A percentile compares a stretch with the other conserved stretches of the same genome.
phyloP scores from a whole-genome alignment of 495 filamentous ascomycete genomes.

The Darksidea phi region DNA sequence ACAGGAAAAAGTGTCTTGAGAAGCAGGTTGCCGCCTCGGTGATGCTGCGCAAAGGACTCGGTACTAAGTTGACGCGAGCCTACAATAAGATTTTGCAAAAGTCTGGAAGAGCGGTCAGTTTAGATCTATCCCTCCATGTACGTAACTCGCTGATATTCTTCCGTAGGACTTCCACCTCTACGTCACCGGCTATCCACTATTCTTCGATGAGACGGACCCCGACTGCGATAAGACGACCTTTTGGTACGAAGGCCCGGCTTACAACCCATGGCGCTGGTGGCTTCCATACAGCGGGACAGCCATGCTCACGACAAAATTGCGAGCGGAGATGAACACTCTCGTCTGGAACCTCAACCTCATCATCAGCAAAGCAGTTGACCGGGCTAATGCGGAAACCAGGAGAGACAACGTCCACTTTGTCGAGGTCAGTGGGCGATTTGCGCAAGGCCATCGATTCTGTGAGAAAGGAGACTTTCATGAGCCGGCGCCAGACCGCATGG shows the following conservation, averaged over 20 bases:
- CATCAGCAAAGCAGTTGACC: background rate
- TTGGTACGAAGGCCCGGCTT: background rate
- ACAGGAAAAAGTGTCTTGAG: background rate
- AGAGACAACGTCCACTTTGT: background rate
- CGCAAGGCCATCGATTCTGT: background rate
- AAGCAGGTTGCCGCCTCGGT: background rate
- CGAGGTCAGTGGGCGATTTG: background rate
- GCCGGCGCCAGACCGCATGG: background rate
- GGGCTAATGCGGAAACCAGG: background rate
- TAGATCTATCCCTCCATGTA: background rate
- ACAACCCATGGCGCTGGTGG: slow-evolving; percentile 3
- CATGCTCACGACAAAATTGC: background rate
- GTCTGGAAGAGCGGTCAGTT: background rate
- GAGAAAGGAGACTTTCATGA: background rate
- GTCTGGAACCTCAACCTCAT: background rate
- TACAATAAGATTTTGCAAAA: slow-evolving; percentile 1
- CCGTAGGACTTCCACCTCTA: slow-evolving; percentile 8
- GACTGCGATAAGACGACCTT: slow-evolving; percentile 9
- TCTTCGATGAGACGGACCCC: background rate
- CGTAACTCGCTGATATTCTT: background rate
- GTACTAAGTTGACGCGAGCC: background rate
- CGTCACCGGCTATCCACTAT: slow-evolving; percentile 1
- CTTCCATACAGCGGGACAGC: background rate
- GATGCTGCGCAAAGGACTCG: background rate
- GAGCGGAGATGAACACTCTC: background rate